Base-by-base conservation (phyloP, 331 rosid species). In the Malus hybrid region DNA sequence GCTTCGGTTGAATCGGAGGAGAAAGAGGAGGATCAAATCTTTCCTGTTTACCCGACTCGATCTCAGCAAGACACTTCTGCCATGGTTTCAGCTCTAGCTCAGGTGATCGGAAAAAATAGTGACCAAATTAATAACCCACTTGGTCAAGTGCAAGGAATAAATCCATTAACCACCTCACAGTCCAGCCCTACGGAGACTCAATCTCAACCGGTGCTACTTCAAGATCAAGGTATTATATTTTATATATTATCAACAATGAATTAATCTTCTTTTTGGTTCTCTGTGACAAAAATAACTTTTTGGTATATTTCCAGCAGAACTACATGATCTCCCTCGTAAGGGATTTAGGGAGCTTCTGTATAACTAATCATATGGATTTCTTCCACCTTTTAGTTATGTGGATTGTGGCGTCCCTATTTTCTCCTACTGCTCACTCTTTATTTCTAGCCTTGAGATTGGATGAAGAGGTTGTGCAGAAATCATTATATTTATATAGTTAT, bases 41-140 rank as follows among this genome's bases (percentile, higher is more conserved):
- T 93, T 65, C 98, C 98, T 5, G 60, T 86, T 18, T 90, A 86
- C 85, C 90, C 97, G 0, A 87, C 81, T 44, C 89, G 97, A 36
- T 89, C 98, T 1, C 86, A 86, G 20, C 90, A 89, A 70, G 98
- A 93, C 68, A 89, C 78, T 87, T 81, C 11, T 39, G 46, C 46
- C 46, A 39, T 39, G 46, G 46, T 39, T 39, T 39, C 46, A 39
- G 46, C 12, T 63, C 86, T 93, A 7, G 72, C 92, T 44, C 89
- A 86, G 80, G 97, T 93, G 60, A 93, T 93, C 28, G 88, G 85
- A 15, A 57, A 77, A 34, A 54, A 74, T 8, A 79, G 56, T 39
- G 46, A 72, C 46, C 78, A n/a, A 46, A 39, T 9, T 39, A 39
- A 39, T 39, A 68, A 27, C 71, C 79, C 77, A 42, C 54, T 28